Evolutionary conservation across 139 green algal genomes (phyloP).

Genomic region (Choricystis sp.): DNA sequence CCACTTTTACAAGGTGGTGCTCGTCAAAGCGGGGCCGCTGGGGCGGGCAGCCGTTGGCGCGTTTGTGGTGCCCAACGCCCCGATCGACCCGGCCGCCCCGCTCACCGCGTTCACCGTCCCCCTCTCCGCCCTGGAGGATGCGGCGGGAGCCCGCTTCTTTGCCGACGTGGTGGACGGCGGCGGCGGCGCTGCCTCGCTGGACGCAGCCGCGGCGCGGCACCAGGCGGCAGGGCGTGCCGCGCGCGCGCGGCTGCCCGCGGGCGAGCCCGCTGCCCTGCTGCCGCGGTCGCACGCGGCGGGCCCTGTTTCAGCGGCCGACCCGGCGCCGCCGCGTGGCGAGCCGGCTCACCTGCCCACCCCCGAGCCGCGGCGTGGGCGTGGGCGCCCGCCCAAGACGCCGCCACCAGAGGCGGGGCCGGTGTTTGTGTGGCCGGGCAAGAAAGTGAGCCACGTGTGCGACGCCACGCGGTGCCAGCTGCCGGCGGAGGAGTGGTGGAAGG

Average conservation of each 20-base stretch:
- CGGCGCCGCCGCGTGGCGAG: not conserved
- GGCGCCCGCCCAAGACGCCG: constrained; percentile 1
- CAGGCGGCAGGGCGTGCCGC: constrained; percentile 47
- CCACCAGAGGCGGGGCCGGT: too few relatives aligned
- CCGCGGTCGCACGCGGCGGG: constrained; percentile 1
- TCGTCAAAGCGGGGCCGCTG: not conserved
- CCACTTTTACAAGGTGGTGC: constrained; percentile 81
- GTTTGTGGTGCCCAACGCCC: constrained; percentile 71
- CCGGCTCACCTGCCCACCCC: not conserved
- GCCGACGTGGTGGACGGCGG: not conserved
- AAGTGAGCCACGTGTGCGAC: constrained; percentile 38
- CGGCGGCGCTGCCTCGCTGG: not conserved
- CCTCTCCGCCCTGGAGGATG: constrained; percentile 49
- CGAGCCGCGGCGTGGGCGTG: not conserved
- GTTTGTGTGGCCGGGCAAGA: constrained; percentile 6
- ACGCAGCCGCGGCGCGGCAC: not conserved
- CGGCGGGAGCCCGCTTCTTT: constrained; percentile 19
- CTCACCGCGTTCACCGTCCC: constrained; percentile 61
- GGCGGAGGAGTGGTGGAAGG: constrained; percentile 24
- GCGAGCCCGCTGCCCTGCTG: constrained; percentile 36
- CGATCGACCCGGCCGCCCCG: constrained; percentile 44
- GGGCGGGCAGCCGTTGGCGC: constrained; percentile 40
- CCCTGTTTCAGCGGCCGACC: not conserved
- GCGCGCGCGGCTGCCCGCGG: not conserved
- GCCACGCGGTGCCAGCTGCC: constrained; percentile 34